These are phyloP conservation scores for Verticillium albo-atrum DNA, from an alignment of 2,329 filamentous ascomycete species.

Conservation along the genomic window DNA sequence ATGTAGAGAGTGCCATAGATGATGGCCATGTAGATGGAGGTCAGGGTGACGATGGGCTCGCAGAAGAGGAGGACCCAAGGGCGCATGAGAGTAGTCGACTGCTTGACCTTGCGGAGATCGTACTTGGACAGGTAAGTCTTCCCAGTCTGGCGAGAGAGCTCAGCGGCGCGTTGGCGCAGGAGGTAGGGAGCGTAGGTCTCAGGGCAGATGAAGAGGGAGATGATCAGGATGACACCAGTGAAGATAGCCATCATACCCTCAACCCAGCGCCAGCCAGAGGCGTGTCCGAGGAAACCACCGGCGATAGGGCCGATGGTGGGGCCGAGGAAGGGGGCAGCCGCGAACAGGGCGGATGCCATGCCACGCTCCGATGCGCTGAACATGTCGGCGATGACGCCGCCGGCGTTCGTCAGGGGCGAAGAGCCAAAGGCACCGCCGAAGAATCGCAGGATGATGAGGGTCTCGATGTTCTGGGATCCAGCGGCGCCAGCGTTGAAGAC, in stretches of 20 bases:
- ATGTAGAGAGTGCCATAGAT: constrained; percentile 52
- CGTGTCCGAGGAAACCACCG: constrained; percentile 58
- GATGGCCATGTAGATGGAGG: constrained; percentile 60
- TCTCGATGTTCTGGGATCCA: constrained; percentile 51
- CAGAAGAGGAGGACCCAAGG: constrained; percentile 62
- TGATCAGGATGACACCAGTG: constrained; percentile 53
- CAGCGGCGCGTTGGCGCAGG: constrained; percentile 46
- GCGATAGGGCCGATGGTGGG: constrained; percentile 57
- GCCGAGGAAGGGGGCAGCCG: constrained; percentile 60
- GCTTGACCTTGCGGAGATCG: constrained; percentile 37
- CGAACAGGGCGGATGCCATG: constrained; percentile 54
- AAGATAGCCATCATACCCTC: constrained; percentile 59
- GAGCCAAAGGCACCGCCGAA: constrained; percentile 60
- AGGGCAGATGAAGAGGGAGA: constrained; percentile 41
- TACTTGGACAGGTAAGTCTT: constrained; percentile 50
- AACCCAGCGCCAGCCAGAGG: constrained; percentile 61
- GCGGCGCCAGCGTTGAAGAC: constrained; percentile 58
- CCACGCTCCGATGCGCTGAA: constrained; percentile 51
- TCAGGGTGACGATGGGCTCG: constrained; percentile 62
- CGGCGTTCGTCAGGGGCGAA: constrained; percentile 57
- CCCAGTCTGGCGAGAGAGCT: constrained; percentile 46
- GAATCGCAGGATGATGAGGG: constrained; percentile 65
- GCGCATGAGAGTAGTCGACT: constrained; percentile 48
- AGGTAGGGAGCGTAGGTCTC: constrained; percentile 58
- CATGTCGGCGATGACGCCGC: constrained; percentile 61